Evolutionary conservation across 2,329 filamentous ascomycete species (phyloP).

Genomic region (Fusarium azukiicola): DNA sequence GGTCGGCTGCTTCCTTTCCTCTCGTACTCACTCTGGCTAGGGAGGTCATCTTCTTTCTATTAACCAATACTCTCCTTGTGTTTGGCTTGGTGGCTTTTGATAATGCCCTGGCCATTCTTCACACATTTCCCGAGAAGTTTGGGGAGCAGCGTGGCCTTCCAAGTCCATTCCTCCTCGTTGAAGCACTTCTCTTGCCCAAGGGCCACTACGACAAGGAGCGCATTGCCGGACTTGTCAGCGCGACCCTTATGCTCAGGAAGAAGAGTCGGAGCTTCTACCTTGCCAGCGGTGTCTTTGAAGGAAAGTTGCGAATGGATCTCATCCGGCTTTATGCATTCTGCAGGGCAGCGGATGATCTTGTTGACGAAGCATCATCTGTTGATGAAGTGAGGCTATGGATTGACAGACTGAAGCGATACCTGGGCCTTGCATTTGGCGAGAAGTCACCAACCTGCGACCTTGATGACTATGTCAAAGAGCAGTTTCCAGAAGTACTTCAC

Average conservation of each 20-base stretch:
- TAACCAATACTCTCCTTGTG: conserved; percentile 85
- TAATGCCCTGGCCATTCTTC: conserved; percentile 82
- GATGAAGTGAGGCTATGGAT: conserved; percentile 79
- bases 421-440: conserved; percentile 68
- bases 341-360: conserved; percentile 85
- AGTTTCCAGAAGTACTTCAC: conserved; percentile 74
- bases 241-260: conserved; percentile 75
- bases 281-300: conserved; percentile 85
- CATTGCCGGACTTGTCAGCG: conserved; percentile 78
- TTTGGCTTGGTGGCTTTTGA: conserved; percentile 86
- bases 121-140: conserved; percentile 81
- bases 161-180: conserved; percentile 74
- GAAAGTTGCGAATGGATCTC: conserved; percentile 84
- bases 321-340: conserved; percentile 87
- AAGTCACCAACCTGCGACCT: conserved; percentile 21
- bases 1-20: neutral
- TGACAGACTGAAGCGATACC: conserved; percentile 75
- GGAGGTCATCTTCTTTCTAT: conserved; percentile 87
- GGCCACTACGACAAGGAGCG: conserved; percentile 77
- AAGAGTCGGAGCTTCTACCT: conserved; percentile 89
- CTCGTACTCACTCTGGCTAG: neutral
- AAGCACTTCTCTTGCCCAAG: conserved; percentile 70
- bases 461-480: conserved; percentile 63
- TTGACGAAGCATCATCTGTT: conserved; percentile 79
- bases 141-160: conserved; percentile 66